Conservation (phyloP, 2,329 filamentous ascomycete species). For the Ciborinia camelliae region DNA sequence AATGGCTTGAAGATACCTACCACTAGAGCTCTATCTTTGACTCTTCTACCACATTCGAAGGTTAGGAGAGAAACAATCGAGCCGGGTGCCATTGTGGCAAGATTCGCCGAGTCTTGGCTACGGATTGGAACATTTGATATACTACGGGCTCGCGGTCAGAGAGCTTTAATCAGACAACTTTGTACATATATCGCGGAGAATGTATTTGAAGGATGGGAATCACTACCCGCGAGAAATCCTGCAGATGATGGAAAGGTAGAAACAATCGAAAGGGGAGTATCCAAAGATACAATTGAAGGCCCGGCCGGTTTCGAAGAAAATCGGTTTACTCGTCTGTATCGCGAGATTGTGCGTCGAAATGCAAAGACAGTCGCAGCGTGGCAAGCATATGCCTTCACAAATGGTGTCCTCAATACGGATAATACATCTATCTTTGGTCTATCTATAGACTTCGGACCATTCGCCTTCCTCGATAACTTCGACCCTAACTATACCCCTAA, state of each 20-base stretch:
- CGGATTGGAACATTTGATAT: constrained; percentile 95
- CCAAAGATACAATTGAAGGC: constrained; percentile 61
- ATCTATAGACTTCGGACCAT: constrained; percentile 92
- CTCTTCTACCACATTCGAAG: constrained; percentile 66
- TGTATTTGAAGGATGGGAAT: constrained; percentile 83
- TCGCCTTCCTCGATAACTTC: constrained; percentile 97
- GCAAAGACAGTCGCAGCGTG: constrained; percentile 85
- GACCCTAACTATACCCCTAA: constrained; percentile 94
- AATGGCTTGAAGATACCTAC: constrained; percentile 82
- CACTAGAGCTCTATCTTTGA: constrained; percentile 82
- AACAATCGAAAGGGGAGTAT: constrained; percentile 45
- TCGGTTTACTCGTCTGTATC: constrained; percentile 80
- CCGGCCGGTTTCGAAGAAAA: constrained; percentile 70
- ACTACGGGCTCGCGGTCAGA: constrained; percentile 76
- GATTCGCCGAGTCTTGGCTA: constrained; percentile 90
- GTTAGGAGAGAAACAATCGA: constrained; percentile 79
- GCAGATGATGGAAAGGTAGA: constrained; percentile 49
- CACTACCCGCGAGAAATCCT: constrained; percentile 60
- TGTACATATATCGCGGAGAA: constrained; percentile 84
- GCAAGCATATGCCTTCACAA: constrained; percentile 99
- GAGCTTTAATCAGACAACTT: constrained; percentile 67
- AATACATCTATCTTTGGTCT: constrained; percentile 91
- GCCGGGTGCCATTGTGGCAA: constrained; percentile 85
- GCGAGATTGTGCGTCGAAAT: constrained; percentile 82
- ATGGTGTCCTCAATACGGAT: constrained; percentile 95